A percentile compares a stretch with the other conserved stretches of the same genome.
Conservation (phyloP, 176 grass and related monocot genomes). For the Eleusine indica region DNA sequence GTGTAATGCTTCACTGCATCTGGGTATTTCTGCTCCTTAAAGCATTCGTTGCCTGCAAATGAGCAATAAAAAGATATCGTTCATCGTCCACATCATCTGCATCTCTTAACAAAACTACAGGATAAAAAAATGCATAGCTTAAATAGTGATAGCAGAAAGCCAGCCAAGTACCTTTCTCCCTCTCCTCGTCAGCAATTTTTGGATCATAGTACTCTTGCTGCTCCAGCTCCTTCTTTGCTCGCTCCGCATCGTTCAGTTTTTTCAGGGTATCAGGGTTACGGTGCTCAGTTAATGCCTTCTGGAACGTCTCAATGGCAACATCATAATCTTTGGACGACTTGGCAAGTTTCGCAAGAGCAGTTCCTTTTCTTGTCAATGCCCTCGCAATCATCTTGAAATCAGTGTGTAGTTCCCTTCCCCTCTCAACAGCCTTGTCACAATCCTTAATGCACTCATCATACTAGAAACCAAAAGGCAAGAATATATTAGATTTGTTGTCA, state of each 20-base stretch:
- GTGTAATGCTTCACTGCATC: conserved; percentile 93
- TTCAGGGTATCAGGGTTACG: conserved; percentile 93
- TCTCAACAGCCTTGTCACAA: conserved; percentile 96
- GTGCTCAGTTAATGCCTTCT: conserved; percentile 97
- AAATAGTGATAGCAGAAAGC: background rate
- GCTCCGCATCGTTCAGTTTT: conserved; percentile 90
- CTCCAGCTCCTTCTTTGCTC: conserved; percentile 88
- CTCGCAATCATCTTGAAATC: conserved; percentile 97
- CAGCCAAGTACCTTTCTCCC: conserved; percentile 80
- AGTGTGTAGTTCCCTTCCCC: conserved; percentile 87
- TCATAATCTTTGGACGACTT: conserved; percentile 90
- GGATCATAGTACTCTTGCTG: conserved; percentile 96
- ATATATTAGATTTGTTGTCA: conserved; percentile 3
- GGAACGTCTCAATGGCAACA: conserved; percentile 84
- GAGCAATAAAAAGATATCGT: background rate
- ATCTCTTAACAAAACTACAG: background rate
- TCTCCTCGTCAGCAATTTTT: conserved; percentile 79
- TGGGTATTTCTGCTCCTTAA: conserved; percentile 94
- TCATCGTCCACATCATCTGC: background rate
- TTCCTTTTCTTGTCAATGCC: conserved; percentile 98
- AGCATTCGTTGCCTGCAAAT: conserved; percentile 81
- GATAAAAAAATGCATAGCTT: background rate
- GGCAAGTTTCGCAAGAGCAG: conserved; percentile 77
- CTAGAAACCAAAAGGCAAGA: conserved; percentile 34
- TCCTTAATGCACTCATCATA: conserved; percentile 95